phyloP scores from a whole-genome alignment of 208 protist genomes.

The Trypanosoma mega region DNA sequence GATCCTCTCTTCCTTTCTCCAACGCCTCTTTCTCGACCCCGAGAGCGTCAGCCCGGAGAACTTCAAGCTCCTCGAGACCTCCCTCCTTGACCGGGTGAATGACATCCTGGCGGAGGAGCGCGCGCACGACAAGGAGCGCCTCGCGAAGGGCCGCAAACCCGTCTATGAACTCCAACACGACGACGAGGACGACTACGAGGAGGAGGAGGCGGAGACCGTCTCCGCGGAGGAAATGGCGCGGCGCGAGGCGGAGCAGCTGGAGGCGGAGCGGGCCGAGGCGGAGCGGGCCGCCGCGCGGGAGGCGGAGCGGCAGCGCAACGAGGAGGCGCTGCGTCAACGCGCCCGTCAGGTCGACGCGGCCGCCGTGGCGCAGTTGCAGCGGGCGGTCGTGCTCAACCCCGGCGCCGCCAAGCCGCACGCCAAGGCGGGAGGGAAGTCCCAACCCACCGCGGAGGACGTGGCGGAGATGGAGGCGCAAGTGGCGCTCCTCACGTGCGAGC shows the following conservation, averaged over 20 bases:
- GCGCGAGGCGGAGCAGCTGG: slow-evolving; percentile 42
- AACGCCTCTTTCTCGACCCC: slow-evolving; percentile 35
- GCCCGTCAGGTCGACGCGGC: slow-evolving; percentile 64
- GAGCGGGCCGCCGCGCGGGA: slow-evolving; percentile 51
- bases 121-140: slow-evolving; percentile 58
- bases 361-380: slow-evolving; percentile 52
- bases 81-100: slow-evolving; percentile 51
- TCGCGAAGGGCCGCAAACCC: slow-evolving; percentile 42
- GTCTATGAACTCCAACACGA: slow-evolving; percentile 30
- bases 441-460: slow-evolving; percentile 44
- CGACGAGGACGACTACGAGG: slow-evolving; percentile 40
- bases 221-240: slow-evolving; percentile 29
- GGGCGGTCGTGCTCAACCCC: slow-evolving; percentile 69
- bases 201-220: slow-evolving; percentile 27
- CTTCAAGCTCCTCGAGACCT: slow-evolving; percentile 42
- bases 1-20: slow-evolving; percentile 48
- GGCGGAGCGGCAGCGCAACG: slow-evolving; percentile 62
- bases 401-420: slow-evolving; percentile 18
- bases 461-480: slow-evolving; percentile 58
- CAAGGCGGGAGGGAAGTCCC: slow-evolving; percentile 51
- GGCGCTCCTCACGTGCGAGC: slow-evolving; percentile 52
- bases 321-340: slow-evolving; percentile 41
- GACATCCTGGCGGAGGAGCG: slow-evolving; percentile 61
- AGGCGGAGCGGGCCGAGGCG: slow-evolving; percentile 43
- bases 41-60: slow-evolving; percentile 36